These are phyloP conservation scores for Solanum sejunctum DNA, from an alignment of 257 asterid species.

Conservation along the genomic window DNA sequence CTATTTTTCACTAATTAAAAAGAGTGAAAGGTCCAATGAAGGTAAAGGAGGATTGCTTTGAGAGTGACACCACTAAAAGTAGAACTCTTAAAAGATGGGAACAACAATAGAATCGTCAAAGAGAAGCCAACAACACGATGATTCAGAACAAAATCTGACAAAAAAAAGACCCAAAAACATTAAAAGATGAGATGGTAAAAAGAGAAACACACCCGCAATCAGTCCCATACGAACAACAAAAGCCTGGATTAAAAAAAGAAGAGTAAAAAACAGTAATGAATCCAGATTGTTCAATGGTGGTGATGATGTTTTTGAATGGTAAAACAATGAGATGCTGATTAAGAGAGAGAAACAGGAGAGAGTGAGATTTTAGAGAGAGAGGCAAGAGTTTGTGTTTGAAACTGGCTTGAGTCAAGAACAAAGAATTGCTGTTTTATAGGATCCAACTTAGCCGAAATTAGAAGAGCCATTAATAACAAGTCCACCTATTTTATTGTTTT, in stretches of 20 bases:
- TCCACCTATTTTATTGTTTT: neutral
- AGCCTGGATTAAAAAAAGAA: neutral
- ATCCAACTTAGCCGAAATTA: slow-evolving; percentile 21
- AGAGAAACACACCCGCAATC: neutral
- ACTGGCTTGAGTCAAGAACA: slow-evolving; percentile 17
- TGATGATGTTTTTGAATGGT: neutral
- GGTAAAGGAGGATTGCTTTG: slow-evolving; percentile 11
- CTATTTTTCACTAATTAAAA: neutral
- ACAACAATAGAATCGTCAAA: slow-evolving; percentile 11
- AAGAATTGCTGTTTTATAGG: slow-evolving; percentile 52
- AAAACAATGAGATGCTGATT: neutral
- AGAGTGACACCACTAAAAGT: neutral
- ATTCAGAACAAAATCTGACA: slow-evolving; percentile 30
- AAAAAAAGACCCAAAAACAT: slow-evolving; percentile 10
- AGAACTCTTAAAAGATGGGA: slow-evolving; percentile 2
- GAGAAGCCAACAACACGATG: slow-evolving; percentile 17
- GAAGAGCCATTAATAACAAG: slow-evolving; percentile 5
- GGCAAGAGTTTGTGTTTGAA: neutral
- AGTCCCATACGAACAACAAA: neutral
- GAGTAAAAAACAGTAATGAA: neutral
- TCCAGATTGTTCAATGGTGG: neutral
- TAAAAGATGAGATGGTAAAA: slow-evolving; percentile 27
- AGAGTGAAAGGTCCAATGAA: neutral
- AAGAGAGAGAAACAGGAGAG: neutral
- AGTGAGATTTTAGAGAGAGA: slow-evolving; percentile 1